phyloP scores from a whole-genome alignment of 164 flowering plant species.

The Piper longum region DNA sequence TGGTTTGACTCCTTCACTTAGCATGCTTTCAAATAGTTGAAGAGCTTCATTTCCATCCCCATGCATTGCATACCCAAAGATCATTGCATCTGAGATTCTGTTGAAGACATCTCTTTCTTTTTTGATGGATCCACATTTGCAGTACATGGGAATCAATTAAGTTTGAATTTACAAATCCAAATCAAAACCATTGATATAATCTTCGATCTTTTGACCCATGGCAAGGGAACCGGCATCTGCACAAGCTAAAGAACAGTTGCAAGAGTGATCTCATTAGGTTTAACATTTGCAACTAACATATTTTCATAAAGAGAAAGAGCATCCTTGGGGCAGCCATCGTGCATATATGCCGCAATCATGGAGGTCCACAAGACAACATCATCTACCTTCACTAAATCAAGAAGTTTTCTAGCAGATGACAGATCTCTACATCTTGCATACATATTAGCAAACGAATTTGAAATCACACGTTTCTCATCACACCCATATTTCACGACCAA shows the following conservation, averaged over 20 bases:
- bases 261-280: slow-evolving; percentile 20
- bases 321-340: slow-evolving; percentile 17
- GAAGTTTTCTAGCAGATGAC: slow-evolving; percentile 14
- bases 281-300: slow-evolving; percentile 8
- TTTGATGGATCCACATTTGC: slow-evolving; percentile 11
- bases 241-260: slow-evolving; percentile 21
- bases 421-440: not conserved
- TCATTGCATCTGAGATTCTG: slow-evolving; percentile 9
- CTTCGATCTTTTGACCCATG: slow-evolving; percentile 10
- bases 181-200: slow-evolving; percentile 6
- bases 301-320: slow-evolving; percentile 17
- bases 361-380: slow-evolving; percentile 24
- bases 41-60: slow-evolving; percentile 11
- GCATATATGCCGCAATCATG: slow-evolving; percentile 24
- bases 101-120: slow-evolving; percentile 7
- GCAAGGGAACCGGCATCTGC: slow-evolving; percentile 26
- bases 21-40: slow-evolving; percentile 12
- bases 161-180: slow-evolving; percentile 14
- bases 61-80: slow-evolving; percentile 14
- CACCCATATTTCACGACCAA: slow-evolving; percentile 18
- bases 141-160: slow-evolving; percentile 14
- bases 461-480: slow-evolving; percentile 9
- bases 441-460: slow-evolving; percentile 2
- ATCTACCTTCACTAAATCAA: slow-evolving; percentile 12
- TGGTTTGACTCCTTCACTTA: slow-evolving; percentile 12